Conservation (phyloP, 2,329 filamentous ascomycete species). For the Colletotrichum sp. region DNA sequence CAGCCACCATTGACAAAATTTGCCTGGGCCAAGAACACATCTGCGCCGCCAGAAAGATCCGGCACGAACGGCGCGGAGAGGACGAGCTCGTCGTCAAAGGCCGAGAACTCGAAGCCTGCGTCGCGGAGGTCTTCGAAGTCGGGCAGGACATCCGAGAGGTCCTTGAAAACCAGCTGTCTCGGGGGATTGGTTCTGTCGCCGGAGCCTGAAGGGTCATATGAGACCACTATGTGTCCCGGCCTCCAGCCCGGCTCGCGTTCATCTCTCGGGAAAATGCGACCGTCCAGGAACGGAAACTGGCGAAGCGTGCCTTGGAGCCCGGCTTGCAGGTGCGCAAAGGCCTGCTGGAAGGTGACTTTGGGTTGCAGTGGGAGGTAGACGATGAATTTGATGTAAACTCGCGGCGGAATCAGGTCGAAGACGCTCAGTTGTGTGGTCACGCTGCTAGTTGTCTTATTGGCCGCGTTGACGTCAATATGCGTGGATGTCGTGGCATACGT, state of each 20-base stretch:
- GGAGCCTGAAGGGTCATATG: conserved; percentile 21
- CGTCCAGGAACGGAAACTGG: conserved; percentile 39
- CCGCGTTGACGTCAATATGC: background rate
- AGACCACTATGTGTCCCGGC: conserved; percentile 27
- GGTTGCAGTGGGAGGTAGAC: conserved; percentile 38
- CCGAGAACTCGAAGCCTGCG: conserved; percentile 29
- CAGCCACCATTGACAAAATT: conserved; percentile 37
- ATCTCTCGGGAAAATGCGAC: conserved; percentile 36
- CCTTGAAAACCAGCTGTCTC: conserved; percentile 28
- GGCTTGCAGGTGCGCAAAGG: conserved; percentile 34
- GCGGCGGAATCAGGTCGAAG: background rate
- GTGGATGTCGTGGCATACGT: background rate
- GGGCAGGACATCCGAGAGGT: conserved; percentile 29
- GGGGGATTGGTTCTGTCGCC: background rate
- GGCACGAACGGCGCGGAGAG: conserved; percentile 27
- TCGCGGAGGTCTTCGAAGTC: conserved; percentile 24
- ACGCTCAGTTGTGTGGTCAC: background rate
- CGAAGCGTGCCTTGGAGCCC: conserved; percentile 38
- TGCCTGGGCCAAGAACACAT: conserved; percentile 32
- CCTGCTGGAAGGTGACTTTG: conserved; percentile 29
- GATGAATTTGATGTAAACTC: conserved; percentile 5
- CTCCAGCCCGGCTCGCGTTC: conserved; percentile 31
- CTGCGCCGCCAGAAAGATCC: conserved; percentile 17
- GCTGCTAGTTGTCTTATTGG: background rate
- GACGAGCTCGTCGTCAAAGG: conserved; percentile 31